Percentiles rank a stretch among this genome's conserved stretches.
Evolutionary conservation across 2,329 filamentous ascomycete genomes (phyloP).

Genomic region (Cyphellophora europaea): DNA sequence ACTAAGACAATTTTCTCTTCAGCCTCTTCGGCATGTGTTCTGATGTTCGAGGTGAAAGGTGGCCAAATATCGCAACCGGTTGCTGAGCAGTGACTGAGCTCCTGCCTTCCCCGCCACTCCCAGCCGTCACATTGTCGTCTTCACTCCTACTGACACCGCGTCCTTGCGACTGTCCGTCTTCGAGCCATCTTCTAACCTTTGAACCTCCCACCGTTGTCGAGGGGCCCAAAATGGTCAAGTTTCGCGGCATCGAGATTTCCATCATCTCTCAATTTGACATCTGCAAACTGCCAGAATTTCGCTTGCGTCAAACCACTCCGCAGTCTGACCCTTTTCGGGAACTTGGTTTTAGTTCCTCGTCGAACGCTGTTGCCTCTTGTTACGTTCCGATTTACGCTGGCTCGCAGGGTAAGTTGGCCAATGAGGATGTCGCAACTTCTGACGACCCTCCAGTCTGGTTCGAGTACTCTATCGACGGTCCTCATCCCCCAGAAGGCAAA

Average conservation of each 20-base stretch:
- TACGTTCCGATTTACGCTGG: constrained; percentile 17
- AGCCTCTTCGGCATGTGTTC: no score
- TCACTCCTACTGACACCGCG: no score
- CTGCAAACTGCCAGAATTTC: constrained; percentile 15
- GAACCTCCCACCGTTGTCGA: no score
- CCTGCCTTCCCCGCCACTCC: no score
- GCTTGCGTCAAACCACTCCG: constrained; percentile 3
- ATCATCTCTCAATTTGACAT: constrained; percentile 18
- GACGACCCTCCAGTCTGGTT: constrained; percentile 18
- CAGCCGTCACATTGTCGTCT: no score
- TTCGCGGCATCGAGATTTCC: constrained; percentile 16
- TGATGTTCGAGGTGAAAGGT: no score
- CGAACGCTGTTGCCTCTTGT: constrained; percentile 8
- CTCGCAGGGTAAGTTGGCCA: constrained; percentile 10
- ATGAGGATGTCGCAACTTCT: no score
- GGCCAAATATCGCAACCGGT: no score
- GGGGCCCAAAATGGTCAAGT: constrained; percentile 14
- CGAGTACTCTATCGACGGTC: constrained; percentile 19
- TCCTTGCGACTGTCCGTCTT: no score
- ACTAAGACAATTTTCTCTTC: no score
- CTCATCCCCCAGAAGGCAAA: constrained; percentile 14
- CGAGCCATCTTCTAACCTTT: not conserved
- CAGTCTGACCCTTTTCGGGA: constrained; percentile 3
- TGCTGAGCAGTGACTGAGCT: no score
- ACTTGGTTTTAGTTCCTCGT: not conserved